Evolutionary conservation across 176 grass and related monocot species (phyloP).

Genomic region (Triticum urartu): DNA sequence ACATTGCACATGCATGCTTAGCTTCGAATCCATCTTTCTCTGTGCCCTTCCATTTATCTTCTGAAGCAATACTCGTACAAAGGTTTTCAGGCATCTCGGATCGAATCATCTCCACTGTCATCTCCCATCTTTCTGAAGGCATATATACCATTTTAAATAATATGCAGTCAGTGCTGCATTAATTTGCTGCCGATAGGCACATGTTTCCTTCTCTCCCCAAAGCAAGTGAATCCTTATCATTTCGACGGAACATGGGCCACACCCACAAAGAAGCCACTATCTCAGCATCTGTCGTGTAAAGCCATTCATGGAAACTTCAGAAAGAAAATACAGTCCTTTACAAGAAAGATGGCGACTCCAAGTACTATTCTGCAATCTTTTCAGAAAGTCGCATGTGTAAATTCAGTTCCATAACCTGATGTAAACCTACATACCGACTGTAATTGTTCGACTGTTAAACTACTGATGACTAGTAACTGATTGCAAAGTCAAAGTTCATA

Average conservation of each 20-base stretch:
- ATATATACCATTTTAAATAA: not conserved
- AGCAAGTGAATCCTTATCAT: constrained; percentile 34
- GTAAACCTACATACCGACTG: not conserved
- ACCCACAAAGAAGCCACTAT: constrained; percentile 3
- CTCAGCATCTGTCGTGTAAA: constrained; percentile 18
- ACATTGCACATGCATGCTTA: not conserved
- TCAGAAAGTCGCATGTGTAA: not conserved
- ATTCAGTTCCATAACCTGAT: not conserved
- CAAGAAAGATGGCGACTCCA: not conserved
- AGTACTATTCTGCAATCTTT: constrained; percentile 11
- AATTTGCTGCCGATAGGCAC: not conserved
- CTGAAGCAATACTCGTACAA: constrained; percentile 3
- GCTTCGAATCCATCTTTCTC: not conserved
- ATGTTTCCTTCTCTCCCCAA: not conserved
- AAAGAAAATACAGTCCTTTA: constrained; percentile 10
- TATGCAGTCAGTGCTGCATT: not conserved
- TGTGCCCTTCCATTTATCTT: not conserved
- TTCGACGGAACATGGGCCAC: constrained; percentile 1
- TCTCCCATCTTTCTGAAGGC: not conserved
- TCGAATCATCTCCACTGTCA: not conserved
- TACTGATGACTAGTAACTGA: not conserved
- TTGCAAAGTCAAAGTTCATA: constrained; percentile 25
- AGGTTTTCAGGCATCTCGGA: not conserved
- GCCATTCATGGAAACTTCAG: not conserved
- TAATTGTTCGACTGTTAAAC: not conserved